Evolutionary conservation across 179 eudicot species (phyloP).

Genomic region (Beta macrorhiza): DNA sequence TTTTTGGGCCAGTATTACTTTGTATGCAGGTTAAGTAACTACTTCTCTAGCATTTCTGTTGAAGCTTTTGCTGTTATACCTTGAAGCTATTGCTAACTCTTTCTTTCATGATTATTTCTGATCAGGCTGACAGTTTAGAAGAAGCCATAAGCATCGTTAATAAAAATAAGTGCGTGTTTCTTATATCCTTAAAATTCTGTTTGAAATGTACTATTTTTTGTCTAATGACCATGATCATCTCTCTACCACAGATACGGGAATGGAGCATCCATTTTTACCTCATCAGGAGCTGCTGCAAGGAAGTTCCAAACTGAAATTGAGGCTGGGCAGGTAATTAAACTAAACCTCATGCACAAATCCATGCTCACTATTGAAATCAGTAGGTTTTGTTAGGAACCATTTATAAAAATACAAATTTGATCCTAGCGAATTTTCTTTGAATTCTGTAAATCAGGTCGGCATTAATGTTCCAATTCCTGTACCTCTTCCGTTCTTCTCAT

Average conservation of each 20-base stretch:
- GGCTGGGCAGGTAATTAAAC: conserved; percentile 77
- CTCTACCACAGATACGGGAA: conserved; percentile 67
- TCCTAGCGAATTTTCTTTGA: background rate
- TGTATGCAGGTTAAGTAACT: conserved; percentile 72
- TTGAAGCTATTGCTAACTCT: conserved; percentile 1
- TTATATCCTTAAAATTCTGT: background rate
- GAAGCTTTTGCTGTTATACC: background rate
- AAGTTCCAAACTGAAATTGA: conserved; percentile 94
- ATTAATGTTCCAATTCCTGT: conserved; percentile 97
- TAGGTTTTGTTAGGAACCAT: background rate
- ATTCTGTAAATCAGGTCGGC: conserved; percentile 60
- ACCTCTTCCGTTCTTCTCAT: conserved; percentile 96
- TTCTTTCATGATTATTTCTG: background rate
- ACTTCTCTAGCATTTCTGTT: conserved; percentile 4
- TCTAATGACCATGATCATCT: conserved; percentile 3
- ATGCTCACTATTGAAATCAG: background rate
- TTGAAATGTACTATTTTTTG: background rate
- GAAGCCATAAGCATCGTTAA: conserved; percentile 85
- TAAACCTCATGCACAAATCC: background rate
- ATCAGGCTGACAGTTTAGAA: conserved; percentile 87
- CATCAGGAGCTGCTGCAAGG: conserved; percentile 90
- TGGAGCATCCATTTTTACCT: conserved; percentile 91
- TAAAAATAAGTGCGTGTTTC: conserved; percentile 59
- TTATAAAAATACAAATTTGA: background rate
- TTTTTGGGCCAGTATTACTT: conserved; percentile 91